Base-by-base conservation (phyloP, 768 basidiomycete genomes). In the Tephrocybe sp. region DNA sequence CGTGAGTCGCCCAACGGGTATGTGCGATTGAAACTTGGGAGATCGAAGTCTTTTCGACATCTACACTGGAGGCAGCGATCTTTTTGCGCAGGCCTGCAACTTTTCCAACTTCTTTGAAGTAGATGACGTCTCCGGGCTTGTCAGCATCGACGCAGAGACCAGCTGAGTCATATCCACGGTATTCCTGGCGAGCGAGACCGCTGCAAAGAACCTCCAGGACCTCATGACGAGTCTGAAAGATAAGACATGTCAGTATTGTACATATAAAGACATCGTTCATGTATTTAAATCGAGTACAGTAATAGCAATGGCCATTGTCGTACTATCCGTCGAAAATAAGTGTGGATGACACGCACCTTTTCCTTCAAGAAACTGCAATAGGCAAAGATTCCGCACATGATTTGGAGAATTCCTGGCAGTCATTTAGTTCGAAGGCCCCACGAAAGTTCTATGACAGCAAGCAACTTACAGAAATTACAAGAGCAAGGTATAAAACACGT, bases 1-100 rank as follows among this genome's bases (percentile, higher is more conserved):
- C 97, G 64, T 99, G 97, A 16, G 97, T 99, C 2, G 97, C 97
- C 97, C 97, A 99, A 57, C 97, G 91, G 11, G 97, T 99, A 73
- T 99, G 97, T 11, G 95, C 95, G 70, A 99, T 97, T 31, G 92
- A 93, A 38, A 94, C 92, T 71, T 97, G 94, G 34, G 86, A 83
- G 44, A 91, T 64, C 69, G 82, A 86, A 30, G 80, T 76, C 75
- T 91, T 93, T 63, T 77, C 71, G 51, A 88, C 84, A 66, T 95
- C 79, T 59, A 92, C 61, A 55, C 63, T 67, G 23, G 90, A 83
- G 49, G 74, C 72, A 33, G 84, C 81, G 62, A 97, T 94, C 70
- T 86, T 83, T 75, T 95, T 89, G 68, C 92, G 88, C 45, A 99
- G 80, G 22, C 87, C 85, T 38, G 87, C 87, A 46, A 99, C 97